Base-by-base conservation (phyloP, 768 basidiomycete species). In the Auricularia auricula-judae region DNA sequence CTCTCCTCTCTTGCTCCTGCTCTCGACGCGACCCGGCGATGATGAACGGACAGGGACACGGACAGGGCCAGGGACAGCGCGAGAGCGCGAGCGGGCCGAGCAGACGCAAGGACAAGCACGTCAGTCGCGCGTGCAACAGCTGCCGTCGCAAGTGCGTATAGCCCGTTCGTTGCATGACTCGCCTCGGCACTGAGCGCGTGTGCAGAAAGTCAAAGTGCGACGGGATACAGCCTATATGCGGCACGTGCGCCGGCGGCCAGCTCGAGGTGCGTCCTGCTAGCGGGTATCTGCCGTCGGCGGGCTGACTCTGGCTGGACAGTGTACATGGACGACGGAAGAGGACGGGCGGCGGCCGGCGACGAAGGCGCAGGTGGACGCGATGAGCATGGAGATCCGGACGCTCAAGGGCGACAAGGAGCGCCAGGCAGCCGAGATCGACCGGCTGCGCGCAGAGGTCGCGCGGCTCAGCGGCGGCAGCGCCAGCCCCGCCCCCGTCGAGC, bases 241-340 rank as follows among this genome's bases (percentile, higher is more conserved):
- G 44, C 12, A 60, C 58, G 11, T 65, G 64, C 33, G 29, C 58
- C 54, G 53, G 35, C 63, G 59, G 18, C 23, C 36, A 58, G 63
- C 33, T 18, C 4, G 63, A 35, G 21, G 23, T 44, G 21, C 42
- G 18, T 53, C 5, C 18, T 43, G 11, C 7, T 34, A n/a, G 8
- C 4, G 1, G 2, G 29, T 29, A 29, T 29, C 2, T 29, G 29
- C 1, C 29, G 29, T 29, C 29, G 1, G 29, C 29, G 29, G 29
- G 29, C 29, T 29, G 29, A 29, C 29, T 29, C 29, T 29, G 29
- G 1, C 1, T 29, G 29, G 29, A 12, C 39, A 65, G 64, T 65
- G 64, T 44, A 65, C 64, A 43, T 65, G 64, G 64, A 65, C 64
- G 14, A 36, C 58, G 54, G 64, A 65, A 33, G 64, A 65, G 61